phyloP scores from a whole-genome alignment of 371 early-diverging fungal genomes.

The Scutellospora calospora region DNA sequence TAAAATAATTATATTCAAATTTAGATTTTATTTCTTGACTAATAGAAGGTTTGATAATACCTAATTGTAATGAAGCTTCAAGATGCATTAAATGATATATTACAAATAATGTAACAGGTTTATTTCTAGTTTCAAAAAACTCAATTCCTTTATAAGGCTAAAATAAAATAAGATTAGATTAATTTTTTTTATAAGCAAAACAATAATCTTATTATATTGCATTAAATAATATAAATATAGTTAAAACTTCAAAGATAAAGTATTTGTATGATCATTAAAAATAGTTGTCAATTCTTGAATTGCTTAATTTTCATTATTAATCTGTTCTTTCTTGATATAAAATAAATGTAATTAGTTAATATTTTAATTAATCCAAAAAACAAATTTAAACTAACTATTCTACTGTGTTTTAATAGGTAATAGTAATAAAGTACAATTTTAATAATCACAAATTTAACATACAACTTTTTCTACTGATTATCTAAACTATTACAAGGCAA shows the following conservation, averaged over 20 bases:
- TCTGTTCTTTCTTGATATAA: not conserved
- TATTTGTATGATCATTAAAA: not conserved
- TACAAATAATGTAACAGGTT: slow-evolving; percentile 1
- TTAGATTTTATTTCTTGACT: not conserved
- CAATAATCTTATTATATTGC: not conserved
- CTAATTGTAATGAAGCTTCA: not conserved
- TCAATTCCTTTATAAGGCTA: not conserved
- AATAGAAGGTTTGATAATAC: not conserved
- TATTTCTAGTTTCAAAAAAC: not conserved
- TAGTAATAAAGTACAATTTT: not conserved
- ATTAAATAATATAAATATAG: not conserved
- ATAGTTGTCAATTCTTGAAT: not conserved
- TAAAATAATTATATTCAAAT: not conserved
- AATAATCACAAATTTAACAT: too few species aligned
- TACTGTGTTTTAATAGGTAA: not conserved
- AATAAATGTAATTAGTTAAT: not conserved
- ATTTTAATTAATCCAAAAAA: not conserved
- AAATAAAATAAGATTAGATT: not conserved
- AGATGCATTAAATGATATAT: not conserved
- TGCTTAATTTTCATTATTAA: not conserved
- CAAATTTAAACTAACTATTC: slow-evolving; percentile 8
- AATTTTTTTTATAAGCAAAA: not conserved
- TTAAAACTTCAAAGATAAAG: not conserved
- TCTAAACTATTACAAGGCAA: too few species aligned
- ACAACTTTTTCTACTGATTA: too few species aligned